Base-by-base conservation (phyloP, 768 basidiomycete genomes). In the Cyclocybe cylindracea region DNA sequence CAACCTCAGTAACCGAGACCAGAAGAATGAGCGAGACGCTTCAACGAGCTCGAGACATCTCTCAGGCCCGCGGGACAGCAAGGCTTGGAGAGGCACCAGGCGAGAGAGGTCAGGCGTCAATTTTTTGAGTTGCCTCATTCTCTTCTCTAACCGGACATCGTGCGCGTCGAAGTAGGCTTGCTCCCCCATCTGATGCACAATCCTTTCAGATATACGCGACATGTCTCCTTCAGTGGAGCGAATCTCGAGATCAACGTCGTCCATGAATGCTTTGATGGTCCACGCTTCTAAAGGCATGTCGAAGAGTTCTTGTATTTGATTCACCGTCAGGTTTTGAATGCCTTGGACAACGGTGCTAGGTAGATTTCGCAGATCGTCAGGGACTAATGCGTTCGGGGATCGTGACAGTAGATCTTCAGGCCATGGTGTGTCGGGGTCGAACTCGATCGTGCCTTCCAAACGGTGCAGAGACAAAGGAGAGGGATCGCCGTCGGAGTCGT, bases 11-110 rank as follows among this genome's bases (percentile, higher is more conserved):
- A 57, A 45, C 11, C 47, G 35, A 7, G 52, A 48, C 51, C 56
- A 57, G 33, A 57, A 57, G 0, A 53, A 35, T 4, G 56, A 41
- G 10, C 56, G 35, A 4, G 56, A 41, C 7, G 43, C 48, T 29
- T 57, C 56, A 4, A 57, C 33, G 10, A 57, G 38, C 33, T 57
- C 56, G 5, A 57, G 45, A 38, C 56, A 57, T 35, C 44, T 39
- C 32, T 57, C 56, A 9, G 56, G 56, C 13, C 56, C 56, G 5
- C 48, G 51, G 9, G 51, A 33, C 5, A 57, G 36, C 8, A 57
- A 42, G 16, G 56, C 51, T 32, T 53, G 56, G 3, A 57, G 46
- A 16, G 51, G 51, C 6, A 41, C 56, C 1, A 46, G 29, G 13
- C 51, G 45, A 5, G 56, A 38, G 18, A 57, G 38, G 34, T 49